A percentile compares a stretch with the other conserved stretches of the same genome.
Evolutionary conservation across 805 yeast genomes (phyloP).

Genomic region (Candida takata): DNA sequence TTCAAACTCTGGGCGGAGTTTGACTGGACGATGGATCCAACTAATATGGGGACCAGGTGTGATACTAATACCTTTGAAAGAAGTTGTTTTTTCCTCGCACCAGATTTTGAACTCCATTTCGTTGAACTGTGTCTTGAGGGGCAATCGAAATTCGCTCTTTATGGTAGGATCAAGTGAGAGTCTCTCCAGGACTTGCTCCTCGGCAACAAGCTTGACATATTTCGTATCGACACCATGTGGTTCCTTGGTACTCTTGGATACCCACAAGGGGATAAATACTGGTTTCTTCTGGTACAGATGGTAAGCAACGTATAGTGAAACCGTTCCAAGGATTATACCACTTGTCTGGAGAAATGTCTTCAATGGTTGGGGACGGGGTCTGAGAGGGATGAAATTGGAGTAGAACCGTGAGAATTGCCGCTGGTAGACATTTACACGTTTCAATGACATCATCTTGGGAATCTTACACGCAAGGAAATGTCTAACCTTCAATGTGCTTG

Average conservation of each 20-base stretch:
- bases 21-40: constrained; percentile 15
- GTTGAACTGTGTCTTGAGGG: constrained; percentile 12
- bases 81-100: constrained; percentile 16
- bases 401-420: neutral
- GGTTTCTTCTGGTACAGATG: constrained; percentile 13
- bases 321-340: constrained; percentile 12
- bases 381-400: constrained; percentile 4
- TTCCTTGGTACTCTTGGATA: constrained; percentile 7
- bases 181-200: constrained; percentile 21
- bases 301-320: constrained; percentile 14
- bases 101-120: constrained; percentile 17
- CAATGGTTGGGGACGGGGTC: constrained; percentile 8
- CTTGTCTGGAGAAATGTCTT: constrained; percentile 8
- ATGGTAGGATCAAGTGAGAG: constrained; percentile 15
- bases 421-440: no score
- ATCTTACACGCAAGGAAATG: no score
- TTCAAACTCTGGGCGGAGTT: constrained; percentile 11
- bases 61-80: constrained; percentile 20
- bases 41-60: constrained; percentile 16
- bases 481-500: no score
- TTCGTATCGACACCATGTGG: constrained; percentile 14
- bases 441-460: no score
- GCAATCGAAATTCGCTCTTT: constrained; percentile 17
- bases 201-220: constrained; percentile 14
- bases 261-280: constrained; percentile 19